Evolutionary conservation across 1,284 basidiomycete species (phyloP), one percentile per base, ranked within the genome.

Genomic region (Ganoderma boninense): DNA sequence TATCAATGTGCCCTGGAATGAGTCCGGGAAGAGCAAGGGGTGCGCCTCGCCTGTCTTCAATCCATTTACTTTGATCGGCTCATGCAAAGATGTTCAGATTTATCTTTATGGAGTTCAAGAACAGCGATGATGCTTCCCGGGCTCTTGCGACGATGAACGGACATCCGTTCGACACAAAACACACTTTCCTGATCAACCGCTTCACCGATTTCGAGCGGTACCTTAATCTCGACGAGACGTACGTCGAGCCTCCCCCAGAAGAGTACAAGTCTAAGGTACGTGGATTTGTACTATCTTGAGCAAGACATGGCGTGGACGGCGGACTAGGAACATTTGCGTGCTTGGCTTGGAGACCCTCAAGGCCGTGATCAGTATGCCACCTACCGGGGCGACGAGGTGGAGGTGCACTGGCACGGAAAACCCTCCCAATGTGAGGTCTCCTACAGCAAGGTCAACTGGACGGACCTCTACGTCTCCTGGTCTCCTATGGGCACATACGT

Each of bases 401-500:
- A 93, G 77, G 91, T 99, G 74, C 88, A 91, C 76, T 99, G 97
- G 97, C 96, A 98, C 79, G 95, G 95, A 71, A 95, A 96, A 77
- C 92, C 93, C 69, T 96, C 95, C 16, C 92, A 93, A 74, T 92
- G 94, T 77, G 97, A 98, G 81, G 80, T 94, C 54, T 94, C 95
- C 23, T 88, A 92, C 78, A 84, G 83, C 70, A 93, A 92, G 86
- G 88, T 87, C 68, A 80, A 94, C 80, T 99, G 98, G 97, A 98
- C 96, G 78, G 97, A 99, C 79, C 92, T 98, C 59, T 99, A 99
- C 84, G 93, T 97, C 56, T 94, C 95, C 64, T 99, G 98, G 98
- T 99, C 98, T 46, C 97, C 97, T 43, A 87, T 94, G 70, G 98
- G 98, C 67, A 99, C 97, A 29, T 96, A 93, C 80, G 87, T 99